phyloP scores from a whole-genome alignment of 306 rosid species.

The Gynostemma pentaphyllum region DNA sequence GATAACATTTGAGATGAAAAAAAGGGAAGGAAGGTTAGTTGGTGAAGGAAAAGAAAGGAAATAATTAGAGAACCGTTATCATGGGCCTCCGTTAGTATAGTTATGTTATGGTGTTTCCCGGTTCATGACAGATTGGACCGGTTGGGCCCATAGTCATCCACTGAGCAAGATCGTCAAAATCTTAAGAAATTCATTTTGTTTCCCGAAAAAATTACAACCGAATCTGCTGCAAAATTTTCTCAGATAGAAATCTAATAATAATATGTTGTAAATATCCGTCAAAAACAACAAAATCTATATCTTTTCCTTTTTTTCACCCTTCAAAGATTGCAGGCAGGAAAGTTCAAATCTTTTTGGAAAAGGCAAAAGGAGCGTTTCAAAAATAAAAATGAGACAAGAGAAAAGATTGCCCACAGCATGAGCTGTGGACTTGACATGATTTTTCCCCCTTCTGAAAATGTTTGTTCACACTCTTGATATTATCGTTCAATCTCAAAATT shows the following conservation, averaged over 20 bases:
- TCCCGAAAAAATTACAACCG: slow-evolving; percentile 10
- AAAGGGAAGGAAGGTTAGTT: neutral
- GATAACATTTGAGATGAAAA: neutral
- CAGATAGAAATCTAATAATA: neutral
- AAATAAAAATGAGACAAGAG: too few species aligned
- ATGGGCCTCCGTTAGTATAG: neutral
- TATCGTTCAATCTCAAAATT: too few species aligned
- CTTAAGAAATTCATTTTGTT: slow-evolving; percentile 15
- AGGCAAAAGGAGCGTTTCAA: neutral
- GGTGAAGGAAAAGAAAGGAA: neutral
- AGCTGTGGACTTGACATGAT: too few species aligned
- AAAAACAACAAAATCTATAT: neutral
- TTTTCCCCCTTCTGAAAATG: too few species aligned
- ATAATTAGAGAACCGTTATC: neutral
- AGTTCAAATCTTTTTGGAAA: slow-evolving; percentile 6
- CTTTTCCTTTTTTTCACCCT: neutral
- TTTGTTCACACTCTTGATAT: too few species aligned
- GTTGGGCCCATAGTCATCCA: slow-evolving; percentile 4
- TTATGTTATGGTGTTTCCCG: neutral
- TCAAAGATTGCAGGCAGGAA: neutral
- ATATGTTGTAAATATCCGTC: neutral
- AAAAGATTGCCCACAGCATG: too few species aligned
- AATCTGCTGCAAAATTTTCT: slow-evolving; percentile 5
- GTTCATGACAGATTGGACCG: slow-evolving; percentile 1
- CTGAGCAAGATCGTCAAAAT: slow-evolving; percentile 16